Evolutionary conservation across 1,284 basidiomycete genomes (phyloP), one percentile per base, ranked within the genome.

Genomic region (Dichomitus squalens): DNA sequence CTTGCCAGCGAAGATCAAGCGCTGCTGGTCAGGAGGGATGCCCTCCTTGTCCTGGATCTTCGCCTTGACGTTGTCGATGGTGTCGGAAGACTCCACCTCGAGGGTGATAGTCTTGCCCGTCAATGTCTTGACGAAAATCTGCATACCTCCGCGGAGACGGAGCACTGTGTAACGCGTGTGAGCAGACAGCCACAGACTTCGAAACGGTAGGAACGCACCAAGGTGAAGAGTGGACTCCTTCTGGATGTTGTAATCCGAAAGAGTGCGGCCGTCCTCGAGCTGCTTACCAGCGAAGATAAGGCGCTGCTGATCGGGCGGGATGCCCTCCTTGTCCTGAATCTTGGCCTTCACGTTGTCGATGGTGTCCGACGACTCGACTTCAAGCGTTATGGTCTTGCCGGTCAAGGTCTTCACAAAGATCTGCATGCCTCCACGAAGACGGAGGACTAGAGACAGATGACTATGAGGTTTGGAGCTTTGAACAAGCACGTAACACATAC

Each of bases 371-470:
- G 88, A 90, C 77, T 92, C 89, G 48, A 93, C 90, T 78, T 93
- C 90, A 61, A 92, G 84, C 57, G 90, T 92, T 77, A 93, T 93
- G 51, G 91, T 91, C 83, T 93, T 94, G 66, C 92, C 92, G 34
- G 93, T 94, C 52, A 94, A 76, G 61, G 83, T 87, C 76, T 91
- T 91, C 40, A 92, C 88, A 71, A 92, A 92, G 70, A 92, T 90
- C 74, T 90, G 89, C 89, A 91, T 90, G 66, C 87, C 87, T 68
- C 87, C 88, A 68, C 88, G 84, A 49, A 91, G 79, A 69, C 86
- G 81, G 43, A 89, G 77, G 51, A 67, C 67, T 68, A 20, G 16
- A 23, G 20, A 48, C 8, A 23, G 50, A 14, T 35, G 18, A 27
- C 40, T 40, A 27, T 52, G 46, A 39, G 23, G 33, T 29, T 20